Evolutionary conservation across 2,329 filamentous ascomycete species (phyloP), one percentile per base, ranked within the genome.

Genomic region (Fusarium verrucosum): DNA sequence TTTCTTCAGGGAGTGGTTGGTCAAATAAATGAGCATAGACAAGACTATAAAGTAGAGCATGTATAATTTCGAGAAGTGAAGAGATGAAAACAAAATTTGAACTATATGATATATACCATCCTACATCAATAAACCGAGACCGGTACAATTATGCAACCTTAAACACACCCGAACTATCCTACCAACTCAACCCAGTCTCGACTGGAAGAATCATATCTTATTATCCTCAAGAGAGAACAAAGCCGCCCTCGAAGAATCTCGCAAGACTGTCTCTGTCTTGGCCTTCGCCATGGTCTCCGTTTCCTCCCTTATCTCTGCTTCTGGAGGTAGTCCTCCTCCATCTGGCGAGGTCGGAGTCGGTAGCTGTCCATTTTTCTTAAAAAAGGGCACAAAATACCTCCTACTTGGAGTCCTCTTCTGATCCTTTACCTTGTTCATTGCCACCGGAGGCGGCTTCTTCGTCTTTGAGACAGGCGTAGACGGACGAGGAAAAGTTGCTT

Each of bases 341-440:
- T 38, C 52, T 16, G 53, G 58, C 5, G 66, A 70, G 5, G 66
- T 50, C 6, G 68, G 53, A 17, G 43, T 69, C 33, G 17, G 37
- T 14, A 68, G 28, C 43, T 46, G 63, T 4, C 52, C 68, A 11
- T 62, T 60, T 4, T 47, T 41, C 23, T 55, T 61, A 30, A 66
- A 65, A 10, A 55, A 13, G 6, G 66, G 68, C 10, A 68, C 63
- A 61, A 70, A 70, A 49, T 70, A 71, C 22, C 57, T 40, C 25
- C 52, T 56, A 33, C 58, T 58, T 16, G 49, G 41, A 33, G 38
- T 40, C 23, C 42, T 26, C 25, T 45, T 46, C 28, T 45, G 43
- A 9, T 43, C 37, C 10, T 50, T 62, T 8, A 11, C 20, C 14
- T 44, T 58, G 16, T 30, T 33, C 38, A 28, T 26, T 14, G 41